A percentile compares a stretch with the other conserved stretches of the same genome.
Evolutionary conservation across 2,329 filamentous ascomycete species (phyloP).

Genomic region (Chaetomiaceae sp.): DNA sequence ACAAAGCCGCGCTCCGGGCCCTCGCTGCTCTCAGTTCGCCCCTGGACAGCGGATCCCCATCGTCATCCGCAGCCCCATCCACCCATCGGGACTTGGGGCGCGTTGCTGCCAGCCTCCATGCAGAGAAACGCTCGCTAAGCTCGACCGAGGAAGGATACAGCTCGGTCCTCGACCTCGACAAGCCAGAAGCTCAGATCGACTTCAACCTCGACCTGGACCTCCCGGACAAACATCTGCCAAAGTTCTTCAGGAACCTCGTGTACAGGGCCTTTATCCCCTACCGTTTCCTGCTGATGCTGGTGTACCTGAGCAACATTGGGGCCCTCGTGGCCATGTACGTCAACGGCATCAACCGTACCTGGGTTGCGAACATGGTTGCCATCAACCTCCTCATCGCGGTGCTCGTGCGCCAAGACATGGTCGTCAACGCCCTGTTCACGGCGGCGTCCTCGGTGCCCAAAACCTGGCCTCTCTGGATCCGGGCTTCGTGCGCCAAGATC

Average conservation of each 20-base stretch:
- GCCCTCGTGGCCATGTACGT: background rate
- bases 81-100: background rate
- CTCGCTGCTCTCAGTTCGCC: slow-evolving; percentile 26
- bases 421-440: background rate
- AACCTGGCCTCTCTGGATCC: slow-evolving; percentile 9
- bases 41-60: too few species aligned
- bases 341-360: background rate
- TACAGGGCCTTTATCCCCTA: background rate
- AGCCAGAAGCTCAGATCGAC: background rate
- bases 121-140: background rate
- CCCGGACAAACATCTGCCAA: background rate
- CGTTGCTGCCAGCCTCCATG: background rate
- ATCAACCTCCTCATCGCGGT: background rate
- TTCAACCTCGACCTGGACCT: background rate
- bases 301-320: background rate
- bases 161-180: background rate
- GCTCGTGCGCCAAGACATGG: background rate
- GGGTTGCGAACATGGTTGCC: background rate
- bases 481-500: slow-evolving; percentile 26
- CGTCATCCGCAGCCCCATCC: too few species aligned
- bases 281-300: background rate
- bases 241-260: background rate
- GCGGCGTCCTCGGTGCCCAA: background rate
- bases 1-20: slow-evolving; percentile 43
- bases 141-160: background rate